Evolutionary conservation across 306 rosid genomes (phyloP).

Genomic region (Castanea sativa): DNA sequence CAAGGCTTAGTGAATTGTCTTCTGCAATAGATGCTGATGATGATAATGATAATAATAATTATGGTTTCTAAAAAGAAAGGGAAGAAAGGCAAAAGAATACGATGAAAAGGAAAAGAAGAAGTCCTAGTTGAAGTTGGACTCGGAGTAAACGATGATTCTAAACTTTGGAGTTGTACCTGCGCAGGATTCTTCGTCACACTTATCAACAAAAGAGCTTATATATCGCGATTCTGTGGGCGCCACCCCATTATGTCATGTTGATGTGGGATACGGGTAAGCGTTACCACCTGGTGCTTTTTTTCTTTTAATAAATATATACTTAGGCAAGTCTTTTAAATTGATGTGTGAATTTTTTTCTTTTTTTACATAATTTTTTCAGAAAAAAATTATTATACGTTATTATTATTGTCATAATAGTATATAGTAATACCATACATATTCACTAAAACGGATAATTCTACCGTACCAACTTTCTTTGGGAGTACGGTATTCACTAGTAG

Average conservation of each 20-base stretch:
- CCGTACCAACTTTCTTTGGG: too few relatives aligned
- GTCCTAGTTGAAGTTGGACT: background rate
- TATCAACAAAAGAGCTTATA: background rate
- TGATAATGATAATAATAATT: background rate
- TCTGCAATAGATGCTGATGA: background rate
- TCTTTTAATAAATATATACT: too few relatives aligned
- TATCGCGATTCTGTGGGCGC: background rate
- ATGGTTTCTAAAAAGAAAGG: background rate
- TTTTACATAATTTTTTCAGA: too few relatives aligned
- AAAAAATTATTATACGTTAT: too few relatives aligned
- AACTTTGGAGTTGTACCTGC: background rate
- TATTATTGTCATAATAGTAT: too few relatives aligned
- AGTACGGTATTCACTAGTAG: rapidly evolving
- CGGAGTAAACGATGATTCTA: too few relatives aligned
- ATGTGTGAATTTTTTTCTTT: too few relatives aligned
- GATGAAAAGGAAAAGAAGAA: background rate
- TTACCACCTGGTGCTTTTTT: too few relatives aligned
- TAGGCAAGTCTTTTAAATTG: too few relatives aligned
- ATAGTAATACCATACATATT: too few relatives aligned
- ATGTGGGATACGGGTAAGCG: too few relatives aligned
- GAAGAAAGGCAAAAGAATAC: background rate
- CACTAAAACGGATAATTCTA: too few relatives aligned
- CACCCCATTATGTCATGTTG: background rate
- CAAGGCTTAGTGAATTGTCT: background rate
- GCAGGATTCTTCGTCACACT: background rate